Base-by-base conservation (phyloP, 208 protist species). In the Kentomonas sorsogonicus region DNA sequence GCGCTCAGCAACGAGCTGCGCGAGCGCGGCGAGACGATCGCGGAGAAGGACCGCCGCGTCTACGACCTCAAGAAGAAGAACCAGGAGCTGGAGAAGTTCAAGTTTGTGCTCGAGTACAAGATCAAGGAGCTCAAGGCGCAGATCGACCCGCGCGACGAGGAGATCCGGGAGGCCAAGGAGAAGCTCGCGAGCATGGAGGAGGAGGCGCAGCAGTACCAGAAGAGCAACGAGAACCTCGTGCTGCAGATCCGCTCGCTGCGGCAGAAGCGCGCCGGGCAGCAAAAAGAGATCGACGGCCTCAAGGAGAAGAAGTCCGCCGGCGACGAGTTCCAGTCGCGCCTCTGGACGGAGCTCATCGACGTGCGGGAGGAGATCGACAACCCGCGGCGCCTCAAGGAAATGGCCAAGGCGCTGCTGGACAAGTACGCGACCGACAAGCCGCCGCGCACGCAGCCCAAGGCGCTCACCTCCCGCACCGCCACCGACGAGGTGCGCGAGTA, bases 51-150 rank as follows among this genome's bases (percentile, higher is more conserved):
- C 54, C 93, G 95, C 36, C 83, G 94, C 54, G 98, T 99, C 23
- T 83, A 94, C 63, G 97, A 99, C 52, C 75, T 99, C 30, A 97
- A 97, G 63, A 97, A 97, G 66, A 98, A 98, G 81, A 99, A 99
- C 67, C 93, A 98, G 69, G 96, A 98, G 75, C 75, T 99, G 30
- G 96, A 98, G 59, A 99, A 99, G 79, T 99, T 99, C 81, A 98
- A 97, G 72, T 99, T 99, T 70, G 97, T 99, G 60, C 82, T 99
- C 23, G 96, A 99, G 74, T 98, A 98, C 85, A 99, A 98, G 79
- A 98, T 98, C 50, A 93, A 91, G 52, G 96, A 98, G 69, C 91
- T 99, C 31, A 97, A 98, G 79, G 93, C 86, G 46, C 97, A 99
- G 83, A 98, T 99, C 51, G 95, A 98, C 73, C 97, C 97, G 0